Conservation (phyloP, 305 asterid genomes). For the Plantago coronopus region DNA sequence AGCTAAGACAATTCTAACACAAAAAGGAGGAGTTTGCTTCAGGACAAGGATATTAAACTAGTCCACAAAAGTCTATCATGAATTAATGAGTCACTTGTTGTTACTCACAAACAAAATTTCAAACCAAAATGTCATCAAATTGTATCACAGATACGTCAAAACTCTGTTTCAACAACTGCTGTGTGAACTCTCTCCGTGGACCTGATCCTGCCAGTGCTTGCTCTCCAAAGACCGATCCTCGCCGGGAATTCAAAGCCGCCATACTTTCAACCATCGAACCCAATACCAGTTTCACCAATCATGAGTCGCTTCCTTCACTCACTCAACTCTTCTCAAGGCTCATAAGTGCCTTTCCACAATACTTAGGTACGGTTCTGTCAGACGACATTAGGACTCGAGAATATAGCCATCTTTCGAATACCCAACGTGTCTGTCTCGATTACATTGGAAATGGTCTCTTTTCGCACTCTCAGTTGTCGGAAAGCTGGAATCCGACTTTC, state of each 20-base stretch:
- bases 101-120: conserved; percentile 1
- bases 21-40: conserved; percentile 6
- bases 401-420: conserved; percentile 41
- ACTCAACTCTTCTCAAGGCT: conserved; percentile 34
- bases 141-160: conserved; percentile 53
- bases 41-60: conserved; percentile 20
- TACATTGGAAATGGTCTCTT: conserved; percentile 77
- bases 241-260: conserved; percentile 37
- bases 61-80: background rate
- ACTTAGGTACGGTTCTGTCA: conserved; percentile 35
- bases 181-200: conserved; percentile 34
- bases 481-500: conserved; percentile 12
- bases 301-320: conserved; percentile 60
- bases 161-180: conserved; percentile 50
- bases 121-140: conserved; percentile 45
- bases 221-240: conserved; percentile 23
- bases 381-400: conserved; percentile 59
- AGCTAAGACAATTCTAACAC: conserved; percentile 14
- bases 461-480: conserved; percentile 49
- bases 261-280: conserved; percentile 44
- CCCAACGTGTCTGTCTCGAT: conserved; percentile 59
- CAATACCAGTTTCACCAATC: conserved; percentile 56
- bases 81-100: conserved; percentile 27
- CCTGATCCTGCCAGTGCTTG: conserved; percentile 15
- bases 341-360: conserved; percentile 36